Evolutionary conservation across 2,329 filamentous ascomycete genomes (phyloP).

Genomic region (Podosphaera xanthii): DNA sequence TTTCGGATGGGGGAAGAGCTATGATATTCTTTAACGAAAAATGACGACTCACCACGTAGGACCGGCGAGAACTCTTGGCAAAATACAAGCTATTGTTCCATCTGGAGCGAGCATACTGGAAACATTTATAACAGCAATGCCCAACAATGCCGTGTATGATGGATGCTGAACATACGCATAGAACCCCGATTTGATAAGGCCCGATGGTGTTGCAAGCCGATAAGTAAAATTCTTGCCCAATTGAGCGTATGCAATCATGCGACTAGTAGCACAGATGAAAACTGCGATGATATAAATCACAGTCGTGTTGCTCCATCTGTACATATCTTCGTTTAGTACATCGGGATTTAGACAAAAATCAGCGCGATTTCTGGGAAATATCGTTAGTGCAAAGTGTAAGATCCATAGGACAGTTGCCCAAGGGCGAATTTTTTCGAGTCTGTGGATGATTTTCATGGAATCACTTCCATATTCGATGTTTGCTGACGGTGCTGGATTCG

Average conservation of each 20-base stretch:
- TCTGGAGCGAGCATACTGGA: conserved; percentile 19
- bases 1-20: not conserved
- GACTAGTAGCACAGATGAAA: conserved; percentile 11
- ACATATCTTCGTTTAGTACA: conserved; percentile 5
- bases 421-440: not conserved
- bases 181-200: conserved; percentile 56
- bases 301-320: conserved; percentile 12
- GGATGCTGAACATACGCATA: conserved; percentile 62
- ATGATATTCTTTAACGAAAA: not conserved
- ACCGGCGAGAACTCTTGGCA: conserved; percentile 9
- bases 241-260: conserved; percentile 20
- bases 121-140: conserved; percentile 16
- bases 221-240: conserved; percentile 32
- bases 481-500: conserved; percentile 3
- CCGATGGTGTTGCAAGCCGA: conserved; percentile 28
- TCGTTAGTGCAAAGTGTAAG: conserved; percentile 5
- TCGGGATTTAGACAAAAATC: conserved; percentile 4
- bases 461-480: not conserved
- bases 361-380: conserved; percentile 3
- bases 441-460: not conserved
- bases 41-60: not conserved
- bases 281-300: conserved; percentile 7
- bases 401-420: not conserved
- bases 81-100: conserved; percentile 19
- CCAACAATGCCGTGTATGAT: conserved; percentile 35